Percentiles rank a stretch among this genome's conserved stretches.
Conservation (phyloP, 495 filamentous ascomycete species). For the Lasiosphaeris hirsuta region DNA sequence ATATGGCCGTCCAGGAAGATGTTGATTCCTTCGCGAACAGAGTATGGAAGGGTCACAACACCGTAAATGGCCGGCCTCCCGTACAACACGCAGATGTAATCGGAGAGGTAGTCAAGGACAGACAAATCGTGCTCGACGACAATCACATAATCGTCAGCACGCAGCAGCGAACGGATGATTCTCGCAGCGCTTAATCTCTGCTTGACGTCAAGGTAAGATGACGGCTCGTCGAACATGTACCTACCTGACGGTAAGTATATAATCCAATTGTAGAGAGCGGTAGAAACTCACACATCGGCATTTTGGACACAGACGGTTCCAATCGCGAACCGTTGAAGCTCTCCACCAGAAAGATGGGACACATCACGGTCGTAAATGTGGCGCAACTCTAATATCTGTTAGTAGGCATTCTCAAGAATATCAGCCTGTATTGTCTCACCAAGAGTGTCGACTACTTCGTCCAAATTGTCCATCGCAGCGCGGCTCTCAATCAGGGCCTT, state of each 20-base stretch:
- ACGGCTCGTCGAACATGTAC: slow-evolving; percentile 99
- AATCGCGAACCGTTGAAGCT: slow-evolving; percentile 96
- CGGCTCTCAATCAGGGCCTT: slow-evolving; percentile 70
- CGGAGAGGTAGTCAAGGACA: slow-evolving; percentile 95
- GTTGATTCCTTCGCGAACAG: slow-evolving; percentile 98
- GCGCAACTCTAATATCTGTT: slow-evolving; percentile 60
- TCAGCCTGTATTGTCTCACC: slow-evolving; percentile 42
- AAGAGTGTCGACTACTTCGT: slow-evolving; percentile 79
- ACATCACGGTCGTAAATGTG: slow-evolving; percentile 89
- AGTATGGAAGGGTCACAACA: slow-evolving; percentile 95
- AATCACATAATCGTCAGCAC: slow-evolving; percentile 91
- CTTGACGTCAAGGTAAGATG: slow-evolving; percentile 96
- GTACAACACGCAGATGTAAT: slow-evolving; percentile 97
- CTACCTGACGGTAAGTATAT: slow-evolving; percentile 9
- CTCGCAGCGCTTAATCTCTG: slow-evolving; percentile 89
- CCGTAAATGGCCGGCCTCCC: slow-evolving; percentile 93
- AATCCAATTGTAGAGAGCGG: not conserved
- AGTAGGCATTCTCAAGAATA: slow-evolving; percentile 21
- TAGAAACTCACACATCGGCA: slow-evolving; percentile 74
- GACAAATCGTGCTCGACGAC: slow-evolving; percentile 99
- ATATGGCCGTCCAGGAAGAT: slow-evolving; percentile 98
- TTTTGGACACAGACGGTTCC: slow-evolving; percentile 92
- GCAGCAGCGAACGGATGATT: slow-evolving; percentile 83
- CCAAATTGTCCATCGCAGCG: slow-evolving; percentile 71
- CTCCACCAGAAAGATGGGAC: slow-evolving; percentile 86